Evolutionary conservation across 768 basidiomycete genomes (phyloP).

Genomic region (Calvatia gigantea): DNA sequence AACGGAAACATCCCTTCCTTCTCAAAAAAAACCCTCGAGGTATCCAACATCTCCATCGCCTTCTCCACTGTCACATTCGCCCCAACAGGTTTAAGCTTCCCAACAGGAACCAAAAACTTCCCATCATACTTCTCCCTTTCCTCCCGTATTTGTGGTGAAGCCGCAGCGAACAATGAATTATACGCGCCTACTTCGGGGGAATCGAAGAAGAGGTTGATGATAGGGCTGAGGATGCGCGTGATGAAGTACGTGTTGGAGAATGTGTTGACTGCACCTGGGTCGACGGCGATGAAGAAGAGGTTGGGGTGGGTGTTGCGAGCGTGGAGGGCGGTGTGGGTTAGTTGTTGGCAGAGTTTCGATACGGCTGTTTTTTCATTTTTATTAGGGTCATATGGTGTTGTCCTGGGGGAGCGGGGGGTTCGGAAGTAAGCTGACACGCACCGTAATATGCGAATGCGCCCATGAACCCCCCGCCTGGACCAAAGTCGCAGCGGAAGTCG

Average conservation of each 20-base stretch:
- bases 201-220: constrained; percentile 21
- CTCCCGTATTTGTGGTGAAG: constrained; percentile 29
- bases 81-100: constrained; percentile 25
- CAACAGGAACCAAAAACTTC: constrained; percentile 34
- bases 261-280: constrained; percentile 40
- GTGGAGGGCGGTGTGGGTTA: constrained; percentile 2
- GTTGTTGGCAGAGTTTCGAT: constrained; percentile 6
- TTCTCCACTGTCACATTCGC: constrained; percentile 30
- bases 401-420: too few relatives aligned
- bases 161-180: constrained; percentile 35
- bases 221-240: constrained; percentile 15
- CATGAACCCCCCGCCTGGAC: not conserved
- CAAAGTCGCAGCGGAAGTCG: constrained; percentile 2
- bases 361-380: not conserved
- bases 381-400: too few relatives aligned
- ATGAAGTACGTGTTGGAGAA: constrained; percentile 15
- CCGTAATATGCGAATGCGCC: constrained; percentile 7
- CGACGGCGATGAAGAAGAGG: constrained; percentile 30
- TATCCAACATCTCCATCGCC: constrained; percentile 21
- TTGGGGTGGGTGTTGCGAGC: constrained; percentile 17
- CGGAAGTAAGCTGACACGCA: not conserved
- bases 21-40: constrained; percentile 30
- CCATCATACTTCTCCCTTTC: constrained; percentile 33
- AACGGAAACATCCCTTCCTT: constrained; percentile 25
- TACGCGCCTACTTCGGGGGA: constrained; percentile 32